Evolutionary conservation across 345 rosid genomes (phyloP).

Genomic region (Linum trigynum): DNA sequence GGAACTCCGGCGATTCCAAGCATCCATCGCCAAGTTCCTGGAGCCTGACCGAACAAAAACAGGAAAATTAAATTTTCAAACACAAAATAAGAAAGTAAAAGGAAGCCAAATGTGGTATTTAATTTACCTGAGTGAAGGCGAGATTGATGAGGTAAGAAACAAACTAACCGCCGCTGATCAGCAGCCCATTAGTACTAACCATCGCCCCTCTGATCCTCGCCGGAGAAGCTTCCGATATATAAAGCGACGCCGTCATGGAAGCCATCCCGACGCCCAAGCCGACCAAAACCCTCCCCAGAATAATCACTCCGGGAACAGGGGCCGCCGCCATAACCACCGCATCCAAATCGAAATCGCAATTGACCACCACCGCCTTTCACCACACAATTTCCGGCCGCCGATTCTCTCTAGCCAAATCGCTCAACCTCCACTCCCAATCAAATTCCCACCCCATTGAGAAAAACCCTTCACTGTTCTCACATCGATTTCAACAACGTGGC

Average conservation of each 20-base stretch:
- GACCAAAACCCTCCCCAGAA: conserved; percentile 62
- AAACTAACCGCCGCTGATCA: conserved; percentile 83
- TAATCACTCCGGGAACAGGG: conserved; percentile 61
- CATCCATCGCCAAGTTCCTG: conserved; percentile 96
- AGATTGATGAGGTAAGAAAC: conserved; percentile 75
- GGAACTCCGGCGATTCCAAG: conserved; percentile 70
- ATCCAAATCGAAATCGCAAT: too few species aligned
- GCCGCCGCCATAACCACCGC: conserved; percentile 64
- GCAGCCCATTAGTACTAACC: conserved; percentile 69
- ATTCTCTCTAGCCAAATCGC: too few species aligned
- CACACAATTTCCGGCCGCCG: too few species aligned
- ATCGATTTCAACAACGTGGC: too few species aligned
- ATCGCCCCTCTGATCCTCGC: conserved; percentile 85
- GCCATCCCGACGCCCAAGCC: conserved; percentile 97
- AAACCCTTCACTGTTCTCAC: too few species aligned
- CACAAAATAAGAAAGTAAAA: background rate
- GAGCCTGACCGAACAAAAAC: conserved; percentile 26
- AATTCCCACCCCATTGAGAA: too few species aligned
- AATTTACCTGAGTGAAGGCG: conserved; percentile 50
- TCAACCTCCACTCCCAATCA: too few species aligned
- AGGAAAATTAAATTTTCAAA: too few species aligned
- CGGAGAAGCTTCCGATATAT: conserved; percentile 88
- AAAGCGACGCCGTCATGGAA: conserved; percentile 89
- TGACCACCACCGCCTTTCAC: too few species aligned
- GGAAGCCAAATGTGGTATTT: background rate